These are phyloP conservation scores for Magnaporthales sp. DNA, from an alignment of 2,329 filamentous ascomycete genomes.

Conservation along the genomic window DNA sequence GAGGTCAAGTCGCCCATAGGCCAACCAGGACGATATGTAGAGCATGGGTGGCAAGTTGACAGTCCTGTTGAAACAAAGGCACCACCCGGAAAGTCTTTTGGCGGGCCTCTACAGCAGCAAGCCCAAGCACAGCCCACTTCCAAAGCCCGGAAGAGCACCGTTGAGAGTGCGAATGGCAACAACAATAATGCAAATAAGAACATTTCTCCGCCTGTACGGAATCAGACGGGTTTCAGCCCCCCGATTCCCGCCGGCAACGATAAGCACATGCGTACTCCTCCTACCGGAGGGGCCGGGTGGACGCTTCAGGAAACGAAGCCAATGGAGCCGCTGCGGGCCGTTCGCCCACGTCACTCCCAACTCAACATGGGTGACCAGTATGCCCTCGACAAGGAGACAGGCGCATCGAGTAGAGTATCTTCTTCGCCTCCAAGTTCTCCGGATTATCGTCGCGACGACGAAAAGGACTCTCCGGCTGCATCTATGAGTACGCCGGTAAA, in stretches of 20 bases:
- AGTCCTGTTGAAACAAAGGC: background rate
- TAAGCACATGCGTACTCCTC: slow-evolving; percentile 31
- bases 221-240: background rate
- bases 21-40: slow-evolving; percentile 4
- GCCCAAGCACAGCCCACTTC: slow-evolving; percentile 7
- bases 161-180: background rate
- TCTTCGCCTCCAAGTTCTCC: slow-evolving; percentile 1
- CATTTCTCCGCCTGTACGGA: slow-evolving; percentile 11
- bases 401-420: slow-evolving; percentile 13
- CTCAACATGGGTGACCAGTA: slow-evolving; percentile 20
- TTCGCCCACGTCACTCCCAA: slow-evolving; percentile 24
- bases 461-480: background rate
- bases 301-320: slow-evolving; percentile 47
- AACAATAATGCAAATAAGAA: slow-evolving; percentile 12
- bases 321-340: slow-evolving; percentile 35
- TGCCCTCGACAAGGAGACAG: slow-evolving; percentile 45
- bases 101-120: slow-evolving; percentile 5
- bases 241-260: slow-evolving; percentile 10
- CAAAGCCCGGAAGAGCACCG: background rate
- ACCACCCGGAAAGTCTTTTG: slow-evolving; percentile 4
- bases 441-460: background rate
- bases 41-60: slow-evolving; percentile 1
- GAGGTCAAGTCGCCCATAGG: slow-evolving; percentile 1
- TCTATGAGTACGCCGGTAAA: background rate
- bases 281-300: slow-evolving; percentile 38